Base-by-base conservation (phyloP, 257 asterid genomes). In the Linderniella brevidens region DNA sequence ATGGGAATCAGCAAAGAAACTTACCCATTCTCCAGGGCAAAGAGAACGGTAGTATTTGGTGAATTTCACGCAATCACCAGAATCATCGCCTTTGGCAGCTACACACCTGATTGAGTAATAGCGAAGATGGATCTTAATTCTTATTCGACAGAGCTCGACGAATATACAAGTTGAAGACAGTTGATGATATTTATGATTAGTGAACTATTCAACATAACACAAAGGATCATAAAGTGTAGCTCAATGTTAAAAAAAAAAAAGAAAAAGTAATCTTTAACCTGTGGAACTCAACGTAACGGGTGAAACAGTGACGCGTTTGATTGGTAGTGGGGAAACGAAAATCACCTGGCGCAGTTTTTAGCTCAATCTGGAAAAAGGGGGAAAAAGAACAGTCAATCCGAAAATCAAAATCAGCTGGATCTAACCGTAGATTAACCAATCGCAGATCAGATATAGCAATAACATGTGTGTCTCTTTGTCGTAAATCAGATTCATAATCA, bases 251-350 rank as follows among this genome's bases (percentile, higher is more conserved):
- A 45, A 16, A 14, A 37, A 35, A 15, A 10, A 10, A 25, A 13
- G 15, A 37, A 4, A 50, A 49, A 35, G 16, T 1, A 50, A 18
- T 17, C 17, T 11, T 14, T 63, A 59, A 83, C 97, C 92, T 66
- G 73, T 83, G 95, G 54, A 73, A 87, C 70, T 87, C 97, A 56
- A 83, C 64, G 67, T 80, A 83, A 65, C 95, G 93, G 55, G 95
- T 83, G 77, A 87, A 87, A 61, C 93, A 83, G 60, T 87, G 95
- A 58, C 97, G 78, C 8, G 93, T 73, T 70, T 87, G 97, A 58
- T 87, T 87, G 52, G 97, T 87, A 3, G 97, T 87, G 37, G 97
- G 97, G 72, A 83, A 87, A 15, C 97, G 93, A 55, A 73, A 83
- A 74, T 87, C 97, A 56, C 86, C 93, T 11, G 97, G 95, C 0